Evolutionary conservation across 371 early-diverging fungal genomes (phyloP).

Genomic region (Smittium mucronatum): DNA sequence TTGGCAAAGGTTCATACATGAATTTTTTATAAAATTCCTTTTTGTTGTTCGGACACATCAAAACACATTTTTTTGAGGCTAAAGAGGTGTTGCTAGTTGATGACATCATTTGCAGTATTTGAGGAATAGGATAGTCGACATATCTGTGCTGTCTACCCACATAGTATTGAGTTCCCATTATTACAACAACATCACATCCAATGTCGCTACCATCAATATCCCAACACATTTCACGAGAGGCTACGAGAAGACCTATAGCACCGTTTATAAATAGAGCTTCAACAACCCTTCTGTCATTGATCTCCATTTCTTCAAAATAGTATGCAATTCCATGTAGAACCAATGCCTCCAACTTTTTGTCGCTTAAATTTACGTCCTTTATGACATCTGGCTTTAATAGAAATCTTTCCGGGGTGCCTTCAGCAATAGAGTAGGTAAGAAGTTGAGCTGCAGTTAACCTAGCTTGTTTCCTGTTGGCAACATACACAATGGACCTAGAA

Average conservation of each 20-base stretch:
- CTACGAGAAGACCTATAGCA: slow-evolving; percentile 78
- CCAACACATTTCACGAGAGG: slow-evolving; percentile 85
- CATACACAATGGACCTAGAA: slow-evolving; percentile 54
- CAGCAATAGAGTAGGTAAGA: slow-evolving; percentile 61
- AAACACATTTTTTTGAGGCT: slow-evolving; percentile 59
- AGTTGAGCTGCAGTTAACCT: slow-evolving; percentile 63
- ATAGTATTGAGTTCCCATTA: slow-evolving; percentile 94
- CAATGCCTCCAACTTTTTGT: slow-evolving; percentile 54
- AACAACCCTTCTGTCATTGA: slow-evolving; percentile 57
- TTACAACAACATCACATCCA: slow-evolving; percentile 10
- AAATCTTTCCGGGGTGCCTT: slow-evolving; percentile 54
- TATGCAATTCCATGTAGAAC: slow-evolving; percentile 76
- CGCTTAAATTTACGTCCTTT: slow-evolving; percentile 44
- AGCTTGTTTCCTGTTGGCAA: slow-evolving; percentile 81
- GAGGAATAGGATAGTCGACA: slow-evolving; percentile 85
- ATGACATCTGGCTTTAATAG: slow-evolving; percentile 49
- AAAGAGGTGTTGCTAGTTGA: slow-evolving; percentile 50
- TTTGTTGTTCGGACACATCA: slow-evolving; percentile 88
- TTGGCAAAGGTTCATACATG: slow-evolving; percentile 83
- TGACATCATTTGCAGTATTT: slow-evolving; percentile 94
- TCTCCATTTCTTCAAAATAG: slow-evolving; percentile 74
- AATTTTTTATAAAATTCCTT: slow-evolving; percentile 95
- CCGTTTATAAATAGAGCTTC: slow-evolving; percentile 60
- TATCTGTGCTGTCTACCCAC: slow-evolving; percentile 89
- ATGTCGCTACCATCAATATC: slow-evolving; percentile 37